Base-by-base conservation (phyloP, 2,329 filamentous ascomycete genomes). In the Podosphaera xanthii region DNA sequence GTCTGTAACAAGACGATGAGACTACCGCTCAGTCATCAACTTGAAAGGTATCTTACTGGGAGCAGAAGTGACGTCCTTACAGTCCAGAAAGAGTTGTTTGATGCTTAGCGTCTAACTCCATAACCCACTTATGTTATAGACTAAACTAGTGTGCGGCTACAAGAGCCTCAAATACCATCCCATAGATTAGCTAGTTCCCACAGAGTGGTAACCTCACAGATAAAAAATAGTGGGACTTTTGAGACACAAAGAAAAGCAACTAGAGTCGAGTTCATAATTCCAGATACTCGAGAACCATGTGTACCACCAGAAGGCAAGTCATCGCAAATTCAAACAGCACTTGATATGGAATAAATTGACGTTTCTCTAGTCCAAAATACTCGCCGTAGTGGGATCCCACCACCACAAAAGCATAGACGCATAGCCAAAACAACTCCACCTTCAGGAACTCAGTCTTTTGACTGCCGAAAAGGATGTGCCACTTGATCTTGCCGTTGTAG, bases 361-460 rank as follows among this genome's bases (percentile, higher is more conserved):
- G 36, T 40, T 40, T 40, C 36, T 10, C 10, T 40, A 10, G 10
- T 40, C 36, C 36, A 40, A 69, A 54, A 70, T 70, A 57, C 68
- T 70, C 61, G 72, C 71, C 65, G 72, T 66, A 62, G 68, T 73
- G 36, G 36, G 36, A 40, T 40, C 36, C 36, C 36, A 10, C 36
- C 36, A 40, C 36, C 36, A 40, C 36, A 40, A 40, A 40, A 40
- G 36, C 36, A 10, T 6, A 40, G 6, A 6, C 61, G 73, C 49
- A 61, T 59, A 57, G 69, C 70, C 60, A 69, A 68, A 56, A 69
- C 71, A 59, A 75, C 74, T 35, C 74, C 66, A 52, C 74, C 67
- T 78, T 78, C 77, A 70, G 70, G 69, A 50, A 72, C 72, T 61
- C 83, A 82, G 62, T 86, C 86, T 38, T 80, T 80, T 57, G 75